Conservation (phyloP, 2,329 filamentous ascomycete genomes). For the Fusarium sp. region DNA sequence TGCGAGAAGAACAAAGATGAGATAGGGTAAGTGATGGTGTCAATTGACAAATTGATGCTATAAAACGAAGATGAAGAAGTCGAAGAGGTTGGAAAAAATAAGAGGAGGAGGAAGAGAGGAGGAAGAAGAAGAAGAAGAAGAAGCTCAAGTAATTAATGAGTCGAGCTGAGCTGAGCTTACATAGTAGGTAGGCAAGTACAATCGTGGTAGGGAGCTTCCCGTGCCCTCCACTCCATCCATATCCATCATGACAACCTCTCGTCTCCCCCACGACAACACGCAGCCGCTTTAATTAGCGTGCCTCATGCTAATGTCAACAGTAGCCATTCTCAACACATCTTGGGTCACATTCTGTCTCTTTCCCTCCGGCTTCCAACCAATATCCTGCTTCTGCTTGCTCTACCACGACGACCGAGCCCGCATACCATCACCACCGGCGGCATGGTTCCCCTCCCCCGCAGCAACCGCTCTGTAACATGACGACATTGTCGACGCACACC, state of each 20-base stretch:
- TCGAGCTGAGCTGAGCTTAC: constrained; percentile 23
- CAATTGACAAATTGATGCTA: constrained; percentile 36
- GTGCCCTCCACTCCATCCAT: constrained; percentile 19
- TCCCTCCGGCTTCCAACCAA: constrained; percentile 26
- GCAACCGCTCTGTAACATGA: constrained; percentile 45
- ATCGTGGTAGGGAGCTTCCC: constrained; percentile 31
- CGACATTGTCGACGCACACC: constrained; percentile 47
- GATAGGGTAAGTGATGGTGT: constrained; percentile 6
- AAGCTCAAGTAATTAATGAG: constrained; percentile 7
- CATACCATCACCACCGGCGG: constrained; percentile 34
- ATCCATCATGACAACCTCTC: constrained; percentile 41
- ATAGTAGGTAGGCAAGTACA: constrained; percentile 9
- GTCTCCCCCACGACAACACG: constrained; percentile 2
- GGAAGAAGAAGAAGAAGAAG: not conserved
- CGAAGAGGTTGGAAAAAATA: constrained; percentile 3
- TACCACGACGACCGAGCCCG: constrained; percentile 11
- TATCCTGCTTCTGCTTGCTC: constrained; percentile 20
- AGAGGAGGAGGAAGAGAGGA: constrained; percentile 10
- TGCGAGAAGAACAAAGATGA: constrained; percentile 14
- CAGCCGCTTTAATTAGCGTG: constrained; percentile 19
- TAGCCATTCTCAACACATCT: constrained; percentile 13
- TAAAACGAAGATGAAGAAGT: constrained; percentile 16
- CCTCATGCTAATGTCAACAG: constrained; percentile 8
- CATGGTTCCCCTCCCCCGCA: constrained; percentile 41
- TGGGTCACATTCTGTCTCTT: constrained; percentile 22